Evolutionary conservation across 164 flowering plant species (phyloP).

Genomic region (Sextonia rubra): DNA sequence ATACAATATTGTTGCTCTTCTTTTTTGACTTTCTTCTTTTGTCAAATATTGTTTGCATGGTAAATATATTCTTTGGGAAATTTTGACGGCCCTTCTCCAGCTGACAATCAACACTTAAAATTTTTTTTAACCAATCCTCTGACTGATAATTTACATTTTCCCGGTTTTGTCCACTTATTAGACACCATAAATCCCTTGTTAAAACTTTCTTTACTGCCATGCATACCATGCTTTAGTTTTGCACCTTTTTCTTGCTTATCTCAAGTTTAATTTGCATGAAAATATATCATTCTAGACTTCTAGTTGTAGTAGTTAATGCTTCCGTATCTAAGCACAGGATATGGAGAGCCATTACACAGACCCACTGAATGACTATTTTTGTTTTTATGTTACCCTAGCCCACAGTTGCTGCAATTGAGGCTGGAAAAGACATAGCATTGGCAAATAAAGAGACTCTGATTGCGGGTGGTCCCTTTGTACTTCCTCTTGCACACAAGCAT

Average conservation of each 20-base stretch:
- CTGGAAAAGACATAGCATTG: constrained; percentile 93
- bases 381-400: constrained; percentile 41
- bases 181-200: too few species aligned
- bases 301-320: neutral
- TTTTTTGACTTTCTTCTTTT: too few species aligned
- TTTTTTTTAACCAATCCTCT: too few species aligned
- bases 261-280: neutral
- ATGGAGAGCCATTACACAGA: too few species aligned
- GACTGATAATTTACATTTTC: too few species aligned
- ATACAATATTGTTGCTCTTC: too few species aligned
- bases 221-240: neutral
- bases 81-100: too few species aligned
- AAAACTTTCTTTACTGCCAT: neutral
- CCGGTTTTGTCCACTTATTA: too few species aligned
- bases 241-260: neutral
- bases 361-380: neutral
- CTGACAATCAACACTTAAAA: too few species aligned
- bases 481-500: constrained; percentile 92
- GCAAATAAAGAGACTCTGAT: constrained; percentile 97
- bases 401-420: constrained; percentile 97
- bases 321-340: neutral
- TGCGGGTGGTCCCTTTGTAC: constrained; percentile 98
- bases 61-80: too few species aligned
- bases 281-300: neutral
- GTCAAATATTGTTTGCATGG: too few species aligned